phyloP scores from a whole-genome alignment of 1,139 yeast genomes.

The Yamadazyma friedrichii region DNA sequence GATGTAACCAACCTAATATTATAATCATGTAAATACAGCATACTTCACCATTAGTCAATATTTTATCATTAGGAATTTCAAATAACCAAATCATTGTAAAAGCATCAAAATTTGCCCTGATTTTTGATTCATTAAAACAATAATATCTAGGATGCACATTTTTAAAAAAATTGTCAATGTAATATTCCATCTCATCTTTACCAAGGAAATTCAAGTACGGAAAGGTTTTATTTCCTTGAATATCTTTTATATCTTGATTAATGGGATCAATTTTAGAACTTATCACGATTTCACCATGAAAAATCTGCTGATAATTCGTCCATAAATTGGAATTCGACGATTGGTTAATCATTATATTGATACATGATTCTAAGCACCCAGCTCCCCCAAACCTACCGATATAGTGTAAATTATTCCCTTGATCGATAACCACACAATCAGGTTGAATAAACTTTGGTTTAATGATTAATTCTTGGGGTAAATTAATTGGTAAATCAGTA shows the following conservation, averaged over 20 bases:
- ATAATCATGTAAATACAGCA: conserved; percentile 45
- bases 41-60: conserved; percentile 17
- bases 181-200: conserved; percentile 29
- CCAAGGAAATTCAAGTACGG: conserved; percentile 8
- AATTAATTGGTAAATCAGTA: neutral
- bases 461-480: neutral
- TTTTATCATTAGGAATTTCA: conserved; percentile 8
- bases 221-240: conserved; percentile 1
- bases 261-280: conserved; percentile 9
- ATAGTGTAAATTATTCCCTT: conserved; percentile 14
- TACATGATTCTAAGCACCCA: conserved; percentile 10
- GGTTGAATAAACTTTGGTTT: conserved; percentile 6
- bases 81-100: conserved; percentile 17
- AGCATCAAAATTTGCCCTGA: neutral
- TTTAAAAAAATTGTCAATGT: conserved; percentile 33
- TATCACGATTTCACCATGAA: conserved; percentile 12
- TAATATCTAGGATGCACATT: conserved; percentile 41
- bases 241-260: neutral
- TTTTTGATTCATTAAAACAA: conserved; percentile 28
- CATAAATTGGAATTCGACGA: conserved; percentile 8
- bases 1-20: conserved; percentile 26
- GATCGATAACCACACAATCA: conserved; percentile 16
- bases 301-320: conserved; percentile 4
- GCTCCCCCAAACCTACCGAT: conserved; percentile 19
- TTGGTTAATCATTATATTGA: conserved; percentile 9